These are phyloP conservation scores for Lanmaoa rubissima DNA, from an alignment of 768 basidiomycete species.

Conservation along the genomic window DNA sequence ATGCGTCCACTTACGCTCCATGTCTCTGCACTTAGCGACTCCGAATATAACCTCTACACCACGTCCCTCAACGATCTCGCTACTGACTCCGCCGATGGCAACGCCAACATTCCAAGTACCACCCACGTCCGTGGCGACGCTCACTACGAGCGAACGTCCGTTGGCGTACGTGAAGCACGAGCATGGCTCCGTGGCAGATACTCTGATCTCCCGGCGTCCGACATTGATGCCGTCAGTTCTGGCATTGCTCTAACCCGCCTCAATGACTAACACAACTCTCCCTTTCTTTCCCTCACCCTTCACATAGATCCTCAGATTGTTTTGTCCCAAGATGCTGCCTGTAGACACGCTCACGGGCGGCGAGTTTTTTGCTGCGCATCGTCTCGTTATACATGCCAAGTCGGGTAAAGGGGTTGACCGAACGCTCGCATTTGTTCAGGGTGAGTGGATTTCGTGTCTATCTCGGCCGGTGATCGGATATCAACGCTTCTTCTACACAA, in stretches of 20 bases:
- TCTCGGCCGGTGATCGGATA: neutral
- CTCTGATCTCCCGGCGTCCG: conserved; percentile 45
- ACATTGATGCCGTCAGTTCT: conserved; percentile 57
- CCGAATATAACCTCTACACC: conserved; percentile 70
- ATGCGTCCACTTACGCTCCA: conserved; percentile 70
- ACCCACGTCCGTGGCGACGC: conserved; percentile 37
- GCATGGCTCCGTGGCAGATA: conserved; percentile 79
- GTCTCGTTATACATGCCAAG: conserved; percentile 63
- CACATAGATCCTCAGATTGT: conserved; percentile 61
- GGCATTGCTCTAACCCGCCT: neutral
- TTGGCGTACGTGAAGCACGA: conserved; percentile 64
- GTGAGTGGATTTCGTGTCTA: conserved; percentile 37
- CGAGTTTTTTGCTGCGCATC: conserved; percentile 73
- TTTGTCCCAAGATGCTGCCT: conserved; percentile 52
- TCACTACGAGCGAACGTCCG: conserved; percentile 50
- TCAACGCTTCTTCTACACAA: neutral
- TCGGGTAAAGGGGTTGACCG: conserved; percentile 63
- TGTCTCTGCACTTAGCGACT: conserved; percentile 71
- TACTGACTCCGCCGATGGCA: conserved; percentile 32
- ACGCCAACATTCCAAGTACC: neutral
- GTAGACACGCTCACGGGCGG: conserved; percentile 59
- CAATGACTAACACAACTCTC: neutral
- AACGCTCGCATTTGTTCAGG: conserved; percentile 71
- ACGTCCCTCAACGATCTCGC: conserved; percentile 54
- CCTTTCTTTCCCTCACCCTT: neutral